A percentile compares a stretch with the other conserved stretches of the same genome.
These are phyloP conservation scores for Chrysoporthe austroafricana DNA, from an alignment of 2,329 filamentous ascomycete species.

Conservation along the genomic window DNA sequence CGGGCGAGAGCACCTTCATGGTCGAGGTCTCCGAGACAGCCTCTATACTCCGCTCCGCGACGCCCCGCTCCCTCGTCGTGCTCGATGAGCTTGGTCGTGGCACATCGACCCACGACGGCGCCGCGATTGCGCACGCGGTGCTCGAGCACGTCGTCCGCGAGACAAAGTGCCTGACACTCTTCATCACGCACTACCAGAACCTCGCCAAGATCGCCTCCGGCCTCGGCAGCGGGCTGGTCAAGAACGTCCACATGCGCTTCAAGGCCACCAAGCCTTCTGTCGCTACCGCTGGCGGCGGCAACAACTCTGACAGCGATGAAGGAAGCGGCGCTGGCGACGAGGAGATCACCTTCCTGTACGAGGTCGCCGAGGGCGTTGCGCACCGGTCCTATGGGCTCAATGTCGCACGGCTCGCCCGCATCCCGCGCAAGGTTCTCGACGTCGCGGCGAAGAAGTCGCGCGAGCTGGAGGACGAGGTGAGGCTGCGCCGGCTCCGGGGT, in stretches of 20 bases:
- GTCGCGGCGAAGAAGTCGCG: slow-evolving; percentile 78
- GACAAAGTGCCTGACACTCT: slow-evolving; percentile 78
- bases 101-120: slow-evolving; percentile 93
- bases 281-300: neutral
- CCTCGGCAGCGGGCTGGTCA: slow-evolving; percentile 65
- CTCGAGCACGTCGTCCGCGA: slow-evolving; percentile 81
- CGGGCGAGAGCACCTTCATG: slow-evolving; percentile 96
- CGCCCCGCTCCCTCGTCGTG: slow-evolving; percentile 82
- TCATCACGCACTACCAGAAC: slow-evolving; percentile 97
- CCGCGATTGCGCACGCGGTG: slow-evolving; percentile 92
- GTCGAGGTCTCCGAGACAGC: slow-evolving; percentile 93
- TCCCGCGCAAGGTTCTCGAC: slow-evolving; percentile 78
- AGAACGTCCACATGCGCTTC: slow-evolving; percentile 96
- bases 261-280: slow-evolving; percentile 44
- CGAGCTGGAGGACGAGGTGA: slow-evolving; percentile 77
- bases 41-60: slow-evolving; percentile 87
- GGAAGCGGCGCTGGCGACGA: slow-evolving; percentile 56
- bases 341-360: slow-evolving; percentile 92
- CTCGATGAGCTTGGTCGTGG: slow-evolving; percentile 94
- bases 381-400: slow-evolving; percentile 95
- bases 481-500: slow-evolving; percentile 61
- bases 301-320: slow-evolving; percentile 34
- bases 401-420: slow-evolving; percentile 82
- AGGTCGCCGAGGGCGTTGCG: slow-evolving; percentile 87
- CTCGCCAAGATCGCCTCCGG: slow-evolving; percentile 72